These are phyloP conservation scores for Sarocladiaceae sp. DNA, from an alignment of 2,329 filamentous ascomycete species.

Conservation along the genomic window DNA sequence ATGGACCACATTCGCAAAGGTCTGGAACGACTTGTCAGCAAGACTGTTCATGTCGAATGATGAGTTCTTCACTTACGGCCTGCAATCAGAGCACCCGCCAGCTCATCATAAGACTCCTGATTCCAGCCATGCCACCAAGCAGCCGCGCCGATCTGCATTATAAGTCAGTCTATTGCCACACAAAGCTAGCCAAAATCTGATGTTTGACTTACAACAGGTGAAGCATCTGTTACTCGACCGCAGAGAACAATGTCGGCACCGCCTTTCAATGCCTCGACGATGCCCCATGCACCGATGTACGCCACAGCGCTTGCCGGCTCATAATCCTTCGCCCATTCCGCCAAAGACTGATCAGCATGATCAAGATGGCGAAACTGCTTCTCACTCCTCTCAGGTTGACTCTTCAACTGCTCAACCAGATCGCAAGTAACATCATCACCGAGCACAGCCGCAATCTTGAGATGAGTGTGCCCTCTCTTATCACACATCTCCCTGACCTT, in stretches of 20 bases:
- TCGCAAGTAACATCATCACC: constrained; percentile 33
- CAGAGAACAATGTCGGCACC: constrained; percentile 46
- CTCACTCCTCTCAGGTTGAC: constrained; percentile 11
- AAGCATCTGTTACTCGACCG: constrained; percentile 44
- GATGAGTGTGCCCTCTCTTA: constrained; percentile 20
- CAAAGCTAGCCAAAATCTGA: too few relatives aligned
- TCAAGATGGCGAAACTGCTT: constrained; percentile 22
- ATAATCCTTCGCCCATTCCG: constrained; percentile 21
- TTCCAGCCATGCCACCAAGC: constrained; percentile 53
- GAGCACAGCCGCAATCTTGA: constrained; percentile 31
- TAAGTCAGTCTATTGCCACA: too few relatives aligned
- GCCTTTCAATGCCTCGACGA: constrained; percentile 34
- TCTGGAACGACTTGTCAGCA: constrained; percentile 20
- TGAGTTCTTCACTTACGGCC: constrained; percentile 25
- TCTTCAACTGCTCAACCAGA: constrained; percentile 12
- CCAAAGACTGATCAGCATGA: constrained; percentile 22
- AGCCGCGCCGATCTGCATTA: constrained; percentile 42
- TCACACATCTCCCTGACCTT: constrained; percentile 27
- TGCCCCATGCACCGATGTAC: constrained; percentile 47
- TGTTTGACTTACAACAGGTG: constrained; percentile 33
- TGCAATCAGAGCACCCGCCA: constrained; percentile 47
- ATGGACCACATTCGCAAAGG: constrained; percentile 50
- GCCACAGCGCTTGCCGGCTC: constrained; percentile 26
- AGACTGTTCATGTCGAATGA: not conserved
- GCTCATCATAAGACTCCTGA: constrained; percentile 39